A percentile compares a stretch with the other conserved stretches of the same genome.
Evolutionary conservation across 352 stramenopile genomes (phyloP).

Genomic region (Globisporangium nodosum): DNA sequence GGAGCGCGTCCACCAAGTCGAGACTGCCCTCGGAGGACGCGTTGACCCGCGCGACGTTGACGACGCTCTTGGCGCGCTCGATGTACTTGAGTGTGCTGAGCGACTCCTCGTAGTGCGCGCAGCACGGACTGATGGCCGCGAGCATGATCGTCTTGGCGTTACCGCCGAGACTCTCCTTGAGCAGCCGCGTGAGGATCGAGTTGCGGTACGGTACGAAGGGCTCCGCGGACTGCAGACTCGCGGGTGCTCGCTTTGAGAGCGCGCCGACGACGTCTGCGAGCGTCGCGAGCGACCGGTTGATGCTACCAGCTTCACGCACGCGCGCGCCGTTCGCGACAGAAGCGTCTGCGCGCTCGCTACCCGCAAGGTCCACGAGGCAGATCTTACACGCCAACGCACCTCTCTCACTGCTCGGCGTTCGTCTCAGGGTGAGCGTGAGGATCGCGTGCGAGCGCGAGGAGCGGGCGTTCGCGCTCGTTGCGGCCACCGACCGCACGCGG

Average conservation of each 20-base stretch:
- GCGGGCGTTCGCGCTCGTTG: conserved; percentile 35
- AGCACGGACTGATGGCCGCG: conserved; percentile 81
- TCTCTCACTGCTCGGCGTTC: conserved; percentile 12
- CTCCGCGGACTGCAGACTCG: conserved; percentile 13
- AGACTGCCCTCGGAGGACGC: conserved; percentile 18
- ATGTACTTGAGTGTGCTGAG: conserved; percentile 83
- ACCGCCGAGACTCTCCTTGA: conserved; percentile 77
- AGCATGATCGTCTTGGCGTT: conserved; percentile 85
- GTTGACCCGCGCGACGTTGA: conserved; percentile 37
- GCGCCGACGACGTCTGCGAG: conserved; percentile 83
- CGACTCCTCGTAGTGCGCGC: conserved; percentile 82
- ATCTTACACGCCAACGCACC: conserved; percentile 28
- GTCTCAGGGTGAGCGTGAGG: conserved; percentile 52
- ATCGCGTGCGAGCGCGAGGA: conserved; percentile 65
- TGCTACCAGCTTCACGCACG: conserved; percentile 66
- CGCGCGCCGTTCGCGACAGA: conserved; percentile 35
- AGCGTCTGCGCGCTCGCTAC: conserved; percentile 56
- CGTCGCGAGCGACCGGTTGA: conserved; percentile 82
- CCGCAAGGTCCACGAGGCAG: conserved; percentile 67
- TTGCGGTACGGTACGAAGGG: conserved; percentile 87
- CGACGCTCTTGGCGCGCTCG: conserved; percentile 54
- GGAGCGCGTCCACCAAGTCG: conserved; percentile 28
- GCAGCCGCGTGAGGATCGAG: conserved; percentile 76
- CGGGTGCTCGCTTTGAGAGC: conserved; percentile 30
- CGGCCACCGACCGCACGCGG: conserved; percentile 42